phyloP scores from a whole-genome alignment of 805 yeast species.

The Metschnikowia cubensis region DNA sequence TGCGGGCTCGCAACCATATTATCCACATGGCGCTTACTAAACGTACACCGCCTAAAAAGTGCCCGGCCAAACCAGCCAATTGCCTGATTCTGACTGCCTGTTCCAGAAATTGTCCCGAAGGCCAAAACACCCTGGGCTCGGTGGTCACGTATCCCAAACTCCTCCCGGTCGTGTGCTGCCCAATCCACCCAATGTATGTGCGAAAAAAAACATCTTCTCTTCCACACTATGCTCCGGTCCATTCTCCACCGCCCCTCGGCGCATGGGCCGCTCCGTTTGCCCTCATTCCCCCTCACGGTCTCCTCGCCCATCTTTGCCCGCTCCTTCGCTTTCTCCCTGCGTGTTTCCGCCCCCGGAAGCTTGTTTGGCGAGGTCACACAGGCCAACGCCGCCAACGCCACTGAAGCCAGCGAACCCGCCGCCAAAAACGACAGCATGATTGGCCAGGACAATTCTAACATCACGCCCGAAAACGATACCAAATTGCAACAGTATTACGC shows the following conservation, averaged over 20 bases:
- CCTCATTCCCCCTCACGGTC: not conserved
- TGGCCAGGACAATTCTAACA: constrained; percentile 10
- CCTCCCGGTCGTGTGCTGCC: not conserved
- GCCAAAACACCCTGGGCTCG: no score
- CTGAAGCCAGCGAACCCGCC: not conserved
- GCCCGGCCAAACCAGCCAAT: no score
- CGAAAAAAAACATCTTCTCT: constrained; percentile 3
- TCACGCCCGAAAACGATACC: constrained; percentile 30
- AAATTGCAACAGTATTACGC: constrained; percentile 47
- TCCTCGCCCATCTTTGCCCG: not conserved
- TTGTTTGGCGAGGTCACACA: constrained; percentile 34
- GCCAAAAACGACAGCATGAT: constrained; percentile 6
- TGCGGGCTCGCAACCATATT: no score
- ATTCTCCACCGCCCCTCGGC: constrained; percentile 2
- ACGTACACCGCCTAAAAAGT: no score
- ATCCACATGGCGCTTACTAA: no score
- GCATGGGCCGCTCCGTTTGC: not conserved
- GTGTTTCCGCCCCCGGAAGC: constrained; percentile 9
- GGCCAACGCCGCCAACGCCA: constrained; percentile 9
- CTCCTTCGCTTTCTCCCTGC: not conserved
- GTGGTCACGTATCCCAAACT: no score
- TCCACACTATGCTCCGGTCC: constrained; percentile 4
- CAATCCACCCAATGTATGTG: not conserved
- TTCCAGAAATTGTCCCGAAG: no score
- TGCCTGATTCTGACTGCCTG: no score